phyloP scores from a whole-genome alignment of 1,284 basidiomycete genomes.

The Cutaneotrichosporon sp. region DNA sequence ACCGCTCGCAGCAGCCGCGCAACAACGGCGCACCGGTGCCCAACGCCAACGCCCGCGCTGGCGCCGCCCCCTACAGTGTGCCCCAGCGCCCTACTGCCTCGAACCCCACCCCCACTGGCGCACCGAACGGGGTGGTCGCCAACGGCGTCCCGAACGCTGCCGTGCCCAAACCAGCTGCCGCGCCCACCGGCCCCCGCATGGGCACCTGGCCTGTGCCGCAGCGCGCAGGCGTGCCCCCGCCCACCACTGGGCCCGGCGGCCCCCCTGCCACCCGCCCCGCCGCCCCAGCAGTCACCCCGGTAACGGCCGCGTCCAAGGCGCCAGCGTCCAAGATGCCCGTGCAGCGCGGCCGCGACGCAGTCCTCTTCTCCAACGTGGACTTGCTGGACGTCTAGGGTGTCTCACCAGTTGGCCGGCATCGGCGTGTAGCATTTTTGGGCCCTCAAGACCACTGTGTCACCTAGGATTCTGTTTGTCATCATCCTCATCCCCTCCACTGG shows the following conservation, averaged over 20 bases:
- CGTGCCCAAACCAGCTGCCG: neutral
- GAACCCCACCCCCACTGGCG: neutral
- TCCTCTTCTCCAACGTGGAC: slow-evolving; percentile 39
- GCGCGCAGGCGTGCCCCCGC: slow-evolving; percentile 1
- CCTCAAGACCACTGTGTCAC: neutral
- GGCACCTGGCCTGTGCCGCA: slow-evolving; percentile 30
- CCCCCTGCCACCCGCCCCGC: slow-evolving; percentile 20
- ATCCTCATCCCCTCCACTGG: neutral
- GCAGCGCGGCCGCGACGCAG: slow-evolving; percentile 45
- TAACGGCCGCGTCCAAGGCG: neutral
- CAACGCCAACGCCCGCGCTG: slow-evolving; percentile 3
- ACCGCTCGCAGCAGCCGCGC: slow-evolving; percentile 17
- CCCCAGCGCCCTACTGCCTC: slow-evolving; percentile 14
- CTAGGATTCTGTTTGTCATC: slow-evolving; percentile 9
- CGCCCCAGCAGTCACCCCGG: slow-evolving; percentile 11
- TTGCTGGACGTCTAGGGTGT: slow-evolving; percentile 23
- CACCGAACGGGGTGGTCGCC: neutral
- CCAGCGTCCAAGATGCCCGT: slow-evolving; percentile 26
- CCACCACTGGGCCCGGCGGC: neutral
- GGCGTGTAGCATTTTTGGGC: slow-evolving; percentile 9
- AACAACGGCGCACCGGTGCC: slow-evolving; percentile 13
- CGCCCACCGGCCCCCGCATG: slow-evolving; percentile 18
- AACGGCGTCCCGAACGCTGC: neutral
- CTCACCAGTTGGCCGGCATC: neutral
- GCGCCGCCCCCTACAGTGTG: slow-evolving; percentile 31